A percentile compares a stretch with the other conserved stretches of the same genome.
These are phyloP conservation scores for Tylopilus orsonianus DNA, from an alignment of 1,284 basidiomycete genomes.

Conservation along the genomic window DNA sequence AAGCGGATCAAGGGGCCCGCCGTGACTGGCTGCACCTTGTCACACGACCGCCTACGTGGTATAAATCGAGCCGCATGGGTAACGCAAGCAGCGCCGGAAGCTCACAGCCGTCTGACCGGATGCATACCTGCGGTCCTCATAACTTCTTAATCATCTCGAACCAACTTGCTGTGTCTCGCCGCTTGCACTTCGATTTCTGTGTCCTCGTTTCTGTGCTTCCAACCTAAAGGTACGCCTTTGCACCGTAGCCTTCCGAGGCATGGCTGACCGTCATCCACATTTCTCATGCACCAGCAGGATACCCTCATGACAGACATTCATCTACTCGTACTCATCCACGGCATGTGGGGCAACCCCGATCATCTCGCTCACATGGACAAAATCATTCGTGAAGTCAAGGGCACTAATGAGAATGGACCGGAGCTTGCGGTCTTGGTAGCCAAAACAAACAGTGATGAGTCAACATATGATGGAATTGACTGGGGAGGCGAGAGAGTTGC, in stretches of 20 bases:
- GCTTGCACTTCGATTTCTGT: constrained; percentile 7
- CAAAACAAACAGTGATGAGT: constrained; percentile 51
- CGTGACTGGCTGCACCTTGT: constrained; percentile 2
- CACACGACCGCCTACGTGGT: not conserved
- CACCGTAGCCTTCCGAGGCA: not conserved
- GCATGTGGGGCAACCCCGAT: constrained; percentile 79
- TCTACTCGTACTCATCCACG: constrained; percentile 74
- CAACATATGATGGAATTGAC: constrained; percentile 76
- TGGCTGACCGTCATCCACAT: not conserved
- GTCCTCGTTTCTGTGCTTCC: not conserved
- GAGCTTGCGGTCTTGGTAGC: constrained; percentile 53
- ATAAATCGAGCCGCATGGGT: constrained; percentile 1
- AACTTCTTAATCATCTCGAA: not conserved
- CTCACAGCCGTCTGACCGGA: not conserved
- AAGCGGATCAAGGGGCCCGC: not conserved
- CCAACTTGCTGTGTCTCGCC: not conserved
- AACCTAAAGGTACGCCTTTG: constrained; percentile 5
- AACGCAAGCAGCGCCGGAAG: constrained; percentile 5
- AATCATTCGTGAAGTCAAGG: constrained; percentile 42
- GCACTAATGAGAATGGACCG: constrained; percentile 11
- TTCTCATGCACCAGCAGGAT: constrained; percentile 2
- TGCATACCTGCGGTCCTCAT: constrained; percentile 2
- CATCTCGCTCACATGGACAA: constrained; percentile 50
- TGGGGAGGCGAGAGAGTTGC: constrained; percentile 69
- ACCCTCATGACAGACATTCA: constrained; percentile 41